These are phyloP conservation scores for Hemileccinum rubropunctum DNA, from an alignment of 768 basidiomycete species.

Conservation along the genomic window DNA sequence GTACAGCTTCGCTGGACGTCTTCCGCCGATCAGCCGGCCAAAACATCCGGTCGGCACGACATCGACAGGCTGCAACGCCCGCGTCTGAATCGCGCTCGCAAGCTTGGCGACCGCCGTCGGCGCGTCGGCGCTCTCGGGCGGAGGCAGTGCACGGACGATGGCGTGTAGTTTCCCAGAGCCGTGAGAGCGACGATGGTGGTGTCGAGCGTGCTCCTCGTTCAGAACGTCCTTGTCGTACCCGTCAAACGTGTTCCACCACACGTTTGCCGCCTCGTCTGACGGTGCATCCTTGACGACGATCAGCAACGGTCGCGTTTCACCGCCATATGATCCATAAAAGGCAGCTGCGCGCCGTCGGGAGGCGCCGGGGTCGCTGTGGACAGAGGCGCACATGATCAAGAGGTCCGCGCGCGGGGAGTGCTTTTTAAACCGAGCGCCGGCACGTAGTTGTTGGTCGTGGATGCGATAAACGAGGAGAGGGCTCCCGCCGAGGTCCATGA, in stretches of 20 bases:
- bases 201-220: too few relatives aligned
- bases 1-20: conserved; percentile 5
- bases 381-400: conserved; percentile 22
- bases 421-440: conserved; percentile 26
- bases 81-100: conserved; percentile 17
- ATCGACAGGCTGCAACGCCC: conserved; percentile 24
- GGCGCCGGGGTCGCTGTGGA: neutral
- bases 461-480: conserved; percentile 19
- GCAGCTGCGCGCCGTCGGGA: conserved; percentile 12
- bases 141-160: conserved; percentile 24
- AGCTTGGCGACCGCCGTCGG: conserved; percentile 7
- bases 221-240: conserved; percentile 6
- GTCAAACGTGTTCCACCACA: conserved; percentile 20
- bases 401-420: conserved; percentile 25
- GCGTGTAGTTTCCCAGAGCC: conserved; percentile 11
- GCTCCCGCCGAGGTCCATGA: conserved; percentile 19
- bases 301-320: conserved; percentile 26
- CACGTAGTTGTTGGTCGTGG: conserved; percentile 18
- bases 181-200: neutral
- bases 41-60: conserved; percentile 19
- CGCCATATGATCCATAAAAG: conserved; percentile 23
- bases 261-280: conserved; percentile 17
- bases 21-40: conserved; percentile 11
- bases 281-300: conserved; percentile 21
- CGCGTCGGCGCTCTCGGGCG: neutral